A percentile compares a stretch with the other conserved stretches of the same genome.
These are phyloP conservation scores for Nowakowskiella sp. DNA, from an alignment of 192 early-diverging fungal genomes.

Conservation along the genomic window DNA sequence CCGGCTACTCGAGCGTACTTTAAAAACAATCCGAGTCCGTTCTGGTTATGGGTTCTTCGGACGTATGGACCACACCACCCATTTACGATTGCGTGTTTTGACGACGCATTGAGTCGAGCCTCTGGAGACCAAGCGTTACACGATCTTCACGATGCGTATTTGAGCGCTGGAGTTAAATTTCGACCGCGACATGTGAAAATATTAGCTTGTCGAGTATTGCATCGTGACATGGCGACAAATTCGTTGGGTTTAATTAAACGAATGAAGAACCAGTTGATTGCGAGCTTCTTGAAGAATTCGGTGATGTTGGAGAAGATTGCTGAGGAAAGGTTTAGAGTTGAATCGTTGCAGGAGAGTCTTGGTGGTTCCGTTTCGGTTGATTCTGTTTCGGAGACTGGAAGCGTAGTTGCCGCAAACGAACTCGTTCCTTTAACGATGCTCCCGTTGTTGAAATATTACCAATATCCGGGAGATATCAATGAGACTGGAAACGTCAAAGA, in stretches of 20 bases:
- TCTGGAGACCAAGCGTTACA: slow-evolving; percentile 41
- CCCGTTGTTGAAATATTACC: too few species aligned
- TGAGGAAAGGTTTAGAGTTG: too few species aligned
- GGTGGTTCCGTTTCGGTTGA: too few species aligned
- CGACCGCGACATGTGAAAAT: slow-evolving; percentile 46
- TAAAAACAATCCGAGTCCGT: slow-evolving; percentile 40
- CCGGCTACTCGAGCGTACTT: slow-evolving; percentile 40
- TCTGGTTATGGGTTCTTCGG: slow-evolving; percentile 40
- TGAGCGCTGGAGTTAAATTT: slow-evolving; percentile 36
- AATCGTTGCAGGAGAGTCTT: too few species aligned
- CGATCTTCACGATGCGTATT: slow-evolving; percentile 30
- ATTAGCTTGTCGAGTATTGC: slow-evolving; percentile 41
- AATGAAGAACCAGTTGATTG: slow-evolving; percentile 32
- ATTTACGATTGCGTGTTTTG: slow-evolving; percentile 44
- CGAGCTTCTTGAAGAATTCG: too few species aligned
- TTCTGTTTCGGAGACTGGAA: too few species aligned
- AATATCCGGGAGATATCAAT: background rate
- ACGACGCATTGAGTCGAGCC: slow-evolving; percentile 43
- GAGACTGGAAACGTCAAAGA: background rate
- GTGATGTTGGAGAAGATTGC: too few species aligned
- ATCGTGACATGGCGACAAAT: slow-evolving; percentile 46
- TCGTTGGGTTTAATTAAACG: slow-evolving; percentile 32
- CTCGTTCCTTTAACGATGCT: too few species aligned
- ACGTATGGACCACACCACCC: slow-evolving; percentile 37
- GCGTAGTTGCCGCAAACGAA: too few species aligned